Conservation (phyloP, 441 rosid genomes). For the Hypseocharis bilobata region DNA sequence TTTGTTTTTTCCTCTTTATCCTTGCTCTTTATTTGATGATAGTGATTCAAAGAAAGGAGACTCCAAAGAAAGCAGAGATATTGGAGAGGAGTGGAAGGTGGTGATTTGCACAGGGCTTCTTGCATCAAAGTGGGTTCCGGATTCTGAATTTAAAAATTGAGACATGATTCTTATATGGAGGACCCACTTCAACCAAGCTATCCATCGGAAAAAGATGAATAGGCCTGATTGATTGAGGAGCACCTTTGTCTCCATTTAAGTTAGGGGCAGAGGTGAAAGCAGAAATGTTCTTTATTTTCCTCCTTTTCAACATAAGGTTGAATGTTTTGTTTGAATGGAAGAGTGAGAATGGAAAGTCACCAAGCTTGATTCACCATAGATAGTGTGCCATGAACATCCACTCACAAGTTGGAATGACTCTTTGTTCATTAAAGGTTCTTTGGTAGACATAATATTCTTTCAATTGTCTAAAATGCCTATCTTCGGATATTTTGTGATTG, state of each 20-base stretch:
- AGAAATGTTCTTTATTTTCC: conserved; percentile 15
- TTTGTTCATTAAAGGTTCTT: conserved; percentile 16
- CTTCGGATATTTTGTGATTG: not conserved
- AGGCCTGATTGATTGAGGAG: conserved; percentile 26
- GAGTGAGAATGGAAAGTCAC: conserved; percentile 21
- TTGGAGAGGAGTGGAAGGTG: conserved; percentile 17
- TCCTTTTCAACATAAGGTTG: conserved; percentile 8
- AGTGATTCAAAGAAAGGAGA: conserved; percentile 22
- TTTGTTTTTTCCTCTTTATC: conserved; percentile 31
- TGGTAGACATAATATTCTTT: conserved; percentile 29
- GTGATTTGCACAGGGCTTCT: conserved; percentile 29
- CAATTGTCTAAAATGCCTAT: conserved; percentile 10
- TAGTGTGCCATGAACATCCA: conserved; percentile 40
- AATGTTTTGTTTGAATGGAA: conserved; percentile 18
- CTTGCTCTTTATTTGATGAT: conserved; percentile 24
- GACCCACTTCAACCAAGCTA: conserved; percentile 24
- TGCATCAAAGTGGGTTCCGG: conserved; percentile 36
- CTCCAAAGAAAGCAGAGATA: conserved; percentile 16
- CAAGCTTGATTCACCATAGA: conserved; percentile 30
- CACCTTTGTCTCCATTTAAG: conserved; percentile 30
- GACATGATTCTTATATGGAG: conserved; percentile 24
- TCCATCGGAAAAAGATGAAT: conserved; percentile 20
- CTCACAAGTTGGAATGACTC: conserved; percentile 26
- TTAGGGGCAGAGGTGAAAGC: conserved; percentile 26
- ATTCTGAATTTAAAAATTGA: conserved; percentile 31